Percentiles rank a stretch among this genome's conserved stretches.
phyloP scores from a whole-genome alignment of 2,329 filamentous ascomycete species.

The Pseudophaeomoniella oleicola region DNA sequence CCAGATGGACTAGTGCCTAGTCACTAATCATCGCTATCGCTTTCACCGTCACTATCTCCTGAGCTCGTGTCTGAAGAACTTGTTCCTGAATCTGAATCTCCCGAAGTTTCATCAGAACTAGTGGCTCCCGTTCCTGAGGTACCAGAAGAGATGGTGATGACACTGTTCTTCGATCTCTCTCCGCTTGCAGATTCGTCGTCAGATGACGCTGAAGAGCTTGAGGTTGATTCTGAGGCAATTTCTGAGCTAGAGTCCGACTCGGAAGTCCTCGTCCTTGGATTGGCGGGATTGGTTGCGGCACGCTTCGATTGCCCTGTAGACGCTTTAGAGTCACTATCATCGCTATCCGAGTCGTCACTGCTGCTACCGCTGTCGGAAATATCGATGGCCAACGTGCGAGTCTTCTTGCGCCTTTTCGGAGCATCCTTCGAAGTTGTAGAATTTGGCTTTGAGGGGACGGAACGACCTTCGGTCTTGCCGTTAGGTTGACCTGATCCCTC shows the following conservation, averaged over 20 bases:
- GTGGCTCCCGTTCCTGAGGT: no score
- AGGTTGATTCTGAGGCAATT: slow-evolving; percentile 6
- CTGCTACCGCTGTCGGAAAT: not conserved
- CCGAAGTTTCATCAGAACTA: no score
- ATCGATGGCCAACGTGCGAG: not conserved
- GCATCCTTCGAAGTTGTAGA: not conserved
- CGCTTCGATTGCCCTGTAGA: slow-evolving; percentile 3
- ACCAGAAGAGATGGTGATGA: no score
- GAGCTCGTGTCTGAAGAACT: slow-evolving; percentile 20
- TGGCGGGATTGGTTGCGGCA: not conserved
- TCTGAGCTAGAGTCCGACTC: slow-evolving; percentile 4
- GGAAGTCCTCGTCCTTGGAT: slow-evolving; percentile 7
- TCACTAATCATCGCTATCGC: slow-evolving; percentile 12
- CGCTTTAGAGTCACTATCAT: not conserved
- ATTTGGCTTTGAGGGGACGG: no score
- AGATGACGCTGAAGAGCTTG: no score
- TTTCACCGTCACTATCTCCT: slow-evolving; percentile 24
- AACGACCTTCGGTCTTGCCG: no score
- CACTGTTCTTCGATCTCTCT: slow-evolving; percentile 20
- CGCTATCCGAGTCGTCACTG: not conserved
- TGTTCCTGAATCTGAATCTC: no score
- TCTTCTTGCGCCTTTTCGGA: not conserved
- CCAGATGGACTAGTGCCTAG: no score
- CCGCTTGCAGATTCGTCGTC: not conserved
- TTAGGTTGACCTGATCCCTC: no score